A percentile compares a stretch with the other conserved stretches of the same genome.
Evolutionary conservation across 352 stramenopile species (phyloP).

Genomic region (Globisporangium alternatum): DNA sequence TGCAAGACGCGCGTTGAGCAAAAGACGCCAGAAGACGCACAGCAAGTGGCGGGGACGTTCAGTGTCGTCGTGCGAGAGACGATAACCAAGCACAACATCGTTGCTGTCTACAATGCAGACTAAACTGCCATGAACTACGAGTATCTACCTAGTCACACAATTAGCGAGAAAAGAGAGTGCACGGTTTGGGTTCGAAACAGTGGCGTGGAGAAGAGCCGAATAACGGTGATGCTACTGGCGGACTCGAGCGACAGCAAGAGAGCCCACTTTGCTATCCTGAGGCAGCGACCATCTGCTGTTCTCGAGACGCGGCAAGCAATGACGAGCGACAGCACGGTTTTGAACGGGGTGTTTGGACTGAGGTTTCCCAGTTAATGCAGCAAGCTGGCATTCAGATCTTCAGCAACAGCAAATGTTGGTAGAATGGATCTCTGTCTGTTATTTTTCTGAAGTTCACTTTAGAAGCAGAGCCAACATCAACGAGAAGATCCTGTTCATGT

Average conservation of each 20-base stretch:
- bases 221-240: slow-evolving; percentile 19
- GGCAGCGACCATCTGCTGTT: slow-evolving; percentile 14
- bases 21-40: not conserved
- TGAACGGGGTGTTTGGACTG: slow-evolving; percentile 19
- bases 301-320: slow-evolving; percentile 16
- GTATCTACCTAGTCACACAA: slow-evolving; percentile 22
- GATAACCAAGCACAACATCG: slow-evolving; percentile 13
- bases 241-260: slow-evolving; percentile 17
- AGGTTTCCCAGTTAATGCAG: slow-evolving; percentile 15
- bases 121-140: slow-evolving; percentile 29
- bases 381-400: slow-evolving; percentile 18
- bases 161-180: slow-evolving; percentile 10
- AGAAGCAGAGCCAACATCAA: not conserved
- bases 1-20: not conserved
- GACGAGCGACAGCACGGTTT: slow-evolving; percentile 23
- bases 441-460: not conserved
- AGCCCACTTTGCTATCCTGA: slow-evolving; percentile 23
- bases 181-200: slow-evolving; percentile 23
- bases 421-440: slow-evolving; percentile 2
- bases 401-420: slow-evolving; percentile 23
- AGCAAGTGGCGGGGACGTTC: not conserved
- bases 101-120: slow-evolving; percentile 21
- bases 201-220: slow-evolving; percentile 21
- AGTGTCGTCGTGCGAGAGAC: not conserved
- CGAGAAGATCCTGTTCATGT: not conserved